Conservation (phyloP, 108 stramenopile genomes). For the Skeletonema menzelii region DNA sequence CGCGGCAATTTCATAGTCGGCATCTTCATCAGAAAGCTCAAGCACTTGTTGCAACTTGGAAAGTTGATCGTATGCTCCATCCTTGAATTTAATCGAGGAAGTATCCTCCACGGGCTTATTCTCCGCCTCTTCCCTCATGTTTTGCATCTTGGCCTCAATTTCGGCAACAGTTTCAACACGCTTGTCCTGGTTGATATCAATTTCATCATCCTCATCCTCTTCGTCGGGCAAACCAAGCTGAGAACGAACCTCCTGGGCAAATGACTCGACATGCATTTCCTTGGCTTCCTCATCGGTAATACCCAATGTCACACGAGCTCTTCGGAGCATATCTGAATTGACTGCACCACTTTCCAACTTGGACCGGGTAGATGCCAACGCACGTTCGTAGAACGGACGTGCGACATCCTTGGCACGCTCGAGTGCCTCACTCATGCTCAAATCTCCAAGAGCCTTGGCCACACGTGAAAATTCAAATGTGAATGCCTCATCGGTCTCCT, state of each 20-base stretch:
- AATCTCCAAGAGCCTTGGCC: conserved; percentile 63
- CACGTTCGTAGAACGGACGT: conserved; percentile 83
- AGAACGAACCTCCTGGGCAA: conserved; percentile 67
- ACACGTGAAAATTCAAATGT: conserved; percentile 81
- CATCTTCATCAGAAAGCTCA: conserved; percentile 63
- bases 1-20: conserved; percentile 58
- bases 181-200: conserved; percentile 31
- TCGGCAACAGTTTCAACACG: conserved; percentile 25
- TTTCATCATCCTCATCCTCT: conserved; percentile 36
- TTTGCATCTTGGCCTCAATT: conserved; percentile 15
- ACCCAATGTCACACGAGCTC: conserved; percentile 75
- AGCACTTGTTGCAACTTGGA: conserved; percentile 69
- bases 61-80: conserved; percentile 63
- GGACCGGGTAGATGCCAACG: conserved; percentile 63
- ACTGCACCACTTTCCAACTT: conserved; percentile 77
- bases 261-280: conserved; percentile 73
- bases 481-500: conserved; percentile 83
- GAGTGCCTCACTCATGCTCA: conserved; percentile 32
- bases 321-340: conserved; percentile 65
- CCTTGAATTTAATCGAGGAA: conserved; percentile 57
- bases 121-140: conserved; percentile 28
- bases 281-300: conserved; percentile 65
- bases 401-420: conserved; percentile 65
- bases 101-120: conserved; percentile 34
- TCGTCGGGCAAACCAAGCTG: conserved; percentile 61